A percentile compares a stretch with the other conserved stretches of the same genome.
These are phyloP conservation scores for Starmerella stigmatis DNA, from an alignment of 805 yeast species.

Conservation along the genomic window DNA sequence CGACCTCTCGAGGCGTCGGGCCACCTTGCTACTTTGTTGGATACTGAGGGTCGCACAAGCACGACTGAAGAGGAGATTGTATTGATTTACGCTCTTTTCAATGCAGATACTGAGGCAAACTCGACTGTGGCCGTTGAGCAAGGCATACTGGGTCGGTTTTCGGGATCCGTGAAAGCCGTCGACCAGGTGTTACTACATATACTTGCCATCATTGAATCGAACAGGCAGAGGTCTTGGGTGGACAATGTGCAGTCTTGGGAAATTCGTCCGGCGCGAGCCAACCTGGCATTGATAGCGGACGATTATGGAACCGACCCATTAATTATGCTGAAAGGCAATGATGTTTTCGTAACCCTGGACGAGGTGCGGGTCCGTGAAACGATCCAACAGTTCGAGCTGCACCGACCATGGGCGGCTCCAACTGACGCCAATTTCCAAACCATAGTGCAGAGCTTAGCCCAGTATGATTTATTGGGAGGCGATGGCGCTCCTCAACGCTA, in stretches of 20 bases:
- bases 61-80: not conserved
- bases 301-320: constrained; percentile 31
- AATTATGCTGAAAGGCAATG: constrained; percentile 7
- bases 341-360: constrained; percentile 22
- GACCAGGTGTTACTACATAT: constrained; percentile 54
- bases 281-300: constrained; percentile 33
- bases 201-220: constrained; percentile 47
- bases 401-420: constrained; percentile 1
- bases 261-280: constrained; percentile 31
- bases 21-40: constrained; percentile 11
- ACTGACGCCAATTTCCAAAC: not conserved
- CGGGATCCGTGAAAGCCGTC: constrained; percentile 50
- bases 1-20: not conserved
- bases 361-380: constrained; percentile 16
- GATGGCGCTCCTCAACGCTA: constrained; percentile 26
- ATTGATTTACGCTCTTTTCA: constrained; percentile 5
- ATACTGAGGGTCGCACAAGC: not conserved
- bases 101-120: not conserved
- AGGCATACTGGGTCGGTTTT: constrained; percentile 43
- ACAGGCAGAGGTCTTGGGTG: constrained; percentile 51
- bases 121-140: constrained; percentile 42
- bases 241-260: constrained; percentile 57
- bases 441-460: constrained; percentile 1
- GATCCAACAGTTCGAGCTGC: constrained; percentile 26
- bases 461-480: constrained; percentile 7